These are phyloP conservation scores for Eucalyptus polyanthemos DNA, from an alignment of 345 rosid genomes.

Conservation along the genomic window DNA sequence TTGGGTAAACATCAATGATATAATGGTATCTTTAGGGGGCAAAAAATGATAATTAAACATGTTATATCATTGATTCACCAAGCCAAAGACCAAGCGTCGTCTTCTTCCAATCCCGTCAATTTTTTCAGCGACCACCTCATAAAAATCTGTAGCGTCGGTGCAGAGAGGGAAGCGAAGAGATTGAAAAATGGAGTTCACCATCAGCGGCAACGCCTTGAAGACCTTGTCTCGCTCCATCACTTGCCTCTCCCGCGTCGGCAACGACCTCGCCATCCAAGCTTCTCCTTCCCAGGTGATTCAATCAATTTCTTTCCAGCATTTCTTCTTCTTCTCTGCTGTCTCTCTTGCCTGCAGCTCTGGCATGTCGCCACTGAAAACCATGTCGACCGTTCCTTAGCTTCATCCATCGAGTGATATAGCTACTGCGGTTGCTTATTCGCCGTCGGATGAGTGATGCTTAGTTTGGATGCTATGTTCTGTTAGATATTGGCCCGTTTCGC, in stretches of 20 bases:
- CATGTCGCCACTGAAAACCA: neutral
- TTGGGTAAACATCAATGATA: too few relatives aligned
- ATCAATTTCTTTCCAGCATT: neutral
- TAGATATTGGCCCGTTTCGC: neutral
- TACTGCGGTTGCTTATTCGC: neutral
- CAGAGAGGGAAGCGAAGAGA: neutral
- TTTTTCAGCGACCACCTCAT: neutral
- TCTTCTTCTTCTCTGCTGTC: neutral
- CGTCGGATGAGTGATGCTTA: neutral
- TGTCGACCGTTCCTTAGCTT: neutral
- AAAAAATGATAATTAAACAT: too few relatives aligned
- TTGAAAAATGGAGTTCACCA: slow-evolving; percentile 46
- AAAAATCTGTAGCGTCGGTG: too few relatives aligned
- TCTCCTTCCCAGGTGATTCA: slow-evolving; percentile 50
- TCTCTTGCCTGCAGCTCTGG: neutral
- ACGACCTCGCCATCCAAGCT: slow-evolving; percentile 78
- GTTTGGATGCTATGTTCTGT: neutral
- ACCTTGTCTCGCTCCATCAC: slow-evolving; percentile 66
- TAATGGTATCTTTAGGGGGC: too few relatives aligned
- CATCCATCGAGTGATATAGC: neutral
- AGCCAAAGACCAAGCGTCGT: too few relatives aligned
- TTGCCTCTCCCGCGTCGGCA: slow-evolving; percentile 71
- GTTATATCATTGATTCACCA: too few relatives aligned
- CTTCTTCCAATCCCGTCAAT: too few relatives aligned
- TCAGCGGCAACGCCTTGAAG: slow-evolving; percentile 72